Evolutionary conservation across 257 asterid genomes (phyloP), one percentile per base, ranked within the genome.

Genomic region (Mitragyna speciosa): DNA sequence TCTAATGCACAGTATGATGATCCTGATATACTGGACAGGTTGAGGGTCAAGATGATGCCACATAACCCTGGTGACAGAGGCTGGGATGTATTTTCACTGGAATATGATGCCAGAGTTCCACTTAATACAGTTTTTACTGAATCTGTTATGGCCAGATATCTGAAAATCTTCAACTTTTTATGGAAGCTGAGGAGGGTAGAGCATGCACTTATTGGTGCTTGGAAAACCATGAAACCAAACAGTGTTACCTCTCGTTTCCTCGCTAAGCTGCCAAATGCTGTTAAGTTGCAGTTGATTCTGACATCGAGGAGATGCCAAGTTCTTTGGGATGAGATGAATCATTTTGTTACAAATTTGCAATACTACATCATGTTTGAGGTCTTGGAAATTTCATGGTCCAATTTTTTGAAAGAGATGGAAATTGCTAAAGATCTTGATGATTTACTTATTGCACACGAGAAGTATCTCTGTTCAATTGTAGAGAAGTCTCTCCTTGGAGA

Each of bases 281-380:
- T 96, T 82, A 94, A 90, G 85, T 81, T 81, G 82, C 96, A 90
- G 94, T 83, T 96, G 89, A 83, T 89, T 84, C 85, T 91, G 85
- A 90, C 97, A 58, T 90, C 98, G 77, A 90, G 98, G 87, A 94
- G 90, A 86, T 96, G 98, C 84, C 99, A 96, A 83, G 99, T 94
- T 83, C 96, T 94, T 67, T 96, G 99, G 99, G 97, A 83, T 73
- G 99, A 96, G 89, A 96, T 96, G 99, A 96, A 96, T 86, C 98
- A 96, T 83, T 94, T 96, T 80, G 96, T 94, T 70, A 84, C 99
- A 48, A 96, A 96, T 87, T 89, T 96, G 90, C 99, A 96, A 87
- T 96, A 92, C 79, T 92, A 96, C 86, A 94, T 96, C 77, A 96
- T 96, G 98, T 96, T 96, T 87, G 98, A 96, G 84, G 63, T 54